Conservation (phyloP, 2,329 filamentous ascomycete genomes). For the Ophiocordyceps camponoti-leonardi region DNA sequence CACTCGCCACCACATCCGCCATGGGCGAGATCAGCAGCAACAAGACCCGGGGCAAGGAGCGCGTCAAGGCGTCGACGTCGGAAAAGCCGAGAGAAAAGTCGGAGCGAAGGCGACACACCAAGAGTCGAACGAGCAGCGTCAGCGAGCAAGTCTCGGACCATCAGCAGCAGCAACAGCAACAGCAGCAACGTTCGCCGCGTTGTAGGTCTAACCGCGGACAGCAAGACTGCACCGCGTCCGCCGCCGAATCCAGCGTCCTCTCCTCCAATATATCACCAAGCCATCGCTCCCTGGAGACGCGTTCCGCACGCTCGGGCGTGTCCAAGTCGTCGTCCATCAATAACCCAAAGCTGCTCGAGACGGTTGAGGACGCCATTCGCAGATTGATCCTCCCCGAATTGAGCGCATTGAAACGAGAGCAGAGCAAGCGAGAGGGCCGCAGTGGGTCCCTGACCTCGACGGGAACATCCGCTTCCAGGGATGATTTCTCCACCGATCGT, state of each 20-base stretch:
- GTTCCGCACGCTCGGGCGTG: conserved; percentile 30
- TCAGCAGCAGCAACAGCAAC: conserved; percentile 12
- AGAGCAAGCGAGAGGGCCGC: conserved; percentile 57
- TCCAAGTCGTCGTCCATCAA: conserved; percentile 60
- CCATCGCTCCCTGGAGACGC: conserved; percentile 37
- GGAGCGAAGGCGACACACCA: conserved; percentile 29
- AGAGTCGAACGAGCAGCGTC: conserved; percentile 31
- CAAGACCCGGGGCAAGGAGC: conserved; percentile 28
- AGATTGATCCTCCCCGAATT: conserved; percentile 81
- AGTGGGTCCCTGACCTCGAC: conserved; percentile 47
- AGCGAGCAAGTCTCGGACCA: conserved; percentile 27
- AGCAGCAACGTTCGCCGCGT: conserved; percentile 25
- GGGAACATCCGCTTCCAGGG: conserved; percentile 33
- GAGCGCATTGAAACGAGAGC: conserved; percentile 78
- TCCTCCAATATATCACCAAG: conserved; percentile 35
- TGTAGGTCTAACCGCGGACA: conserved; percentile 33
- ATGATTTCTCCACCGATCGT: conserved; percentile 40
- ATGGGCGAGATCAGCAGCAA: conserved; percentile 24
- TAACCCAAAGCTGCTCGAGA: conserved; percentile 78
- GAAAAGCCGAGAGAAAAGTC: conserved; percentile 28
- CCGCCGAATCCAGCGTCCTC: conserved; percentile 33
- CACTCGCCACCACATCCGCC: conserved; percentile 8
- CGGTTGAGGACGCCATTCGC: conserved; percentile 84
- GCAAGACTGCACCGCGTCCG: conserved; percentile 35
- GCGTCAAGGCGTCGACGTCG: conserved; percentile 15